Evolutionary conservation across 73 alveolate genomes (phyloP).

Genomic region (Stentor roeselii): DNA sequence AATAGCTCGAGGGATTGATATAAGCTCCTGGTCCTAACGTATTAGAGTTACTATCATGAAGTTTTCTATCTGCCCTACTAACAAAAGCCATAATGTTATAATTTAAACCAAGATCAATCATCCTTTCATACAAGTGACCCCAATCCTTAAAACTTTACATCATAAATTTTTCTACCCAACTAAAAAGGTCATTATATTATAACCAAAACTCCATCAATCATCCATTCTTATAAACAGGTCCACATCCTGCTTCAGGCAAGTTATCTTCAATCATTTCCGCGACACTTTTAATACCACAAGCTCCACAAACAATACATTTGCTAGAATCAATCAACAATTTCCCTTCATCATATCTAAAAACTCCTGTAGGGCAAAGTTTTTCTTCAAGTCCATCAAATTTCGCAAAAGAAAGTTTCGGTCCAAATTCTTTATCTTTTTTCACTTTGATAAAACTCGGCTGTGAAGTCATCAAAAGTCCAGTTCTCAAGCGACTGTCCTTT

Average conservation of each 20-base stretch:
- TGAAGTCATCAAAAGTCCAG: background rate
- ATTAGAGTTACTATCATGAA: background rate
- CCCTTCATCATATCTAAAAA: background rate
- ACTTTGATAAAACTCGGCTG: conserved; percentile 10
- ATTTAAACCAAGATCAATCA: too few species aligned
- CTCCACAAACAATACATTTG: conserved; percentile 7
- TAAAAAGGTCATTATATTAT: too few species aligned
- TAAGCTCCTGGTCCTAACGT: conserved; percentile 53
- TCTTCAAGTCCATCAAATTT: conserved; percentile 25
- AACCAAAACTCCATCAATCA: too few species aligned
- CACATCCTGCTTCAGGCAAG: conserved; percentile 23
- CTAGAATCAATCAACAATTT: background rate
- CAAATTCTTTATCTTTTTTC: background rate
- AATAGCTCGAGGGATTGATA: conserved; percentile 28
- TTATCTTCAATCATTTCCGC: background rate
- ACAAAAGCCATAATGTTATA: conserved; percentile 26
- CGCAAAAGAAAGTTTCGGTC: background rate
- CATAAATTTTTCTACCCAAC: too few species aligned
- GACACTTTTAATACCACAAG: background rate
- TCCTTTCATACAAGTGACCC: too few species aligned
- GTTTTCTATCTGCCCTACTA: conserved; percentile 22
- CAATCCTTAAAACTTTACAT: too few species aligned
- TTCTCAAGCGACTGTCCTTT: background rate
- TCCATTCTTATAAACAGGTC: too few species aligned
- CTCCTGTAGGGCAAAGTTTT: conserved; percentile 29